These are phyloP conservation scores for Globisporangium cylindrosporum DNA, from an alignment of 352 stramenopile species.

Conservation along the genomic window DNA sequence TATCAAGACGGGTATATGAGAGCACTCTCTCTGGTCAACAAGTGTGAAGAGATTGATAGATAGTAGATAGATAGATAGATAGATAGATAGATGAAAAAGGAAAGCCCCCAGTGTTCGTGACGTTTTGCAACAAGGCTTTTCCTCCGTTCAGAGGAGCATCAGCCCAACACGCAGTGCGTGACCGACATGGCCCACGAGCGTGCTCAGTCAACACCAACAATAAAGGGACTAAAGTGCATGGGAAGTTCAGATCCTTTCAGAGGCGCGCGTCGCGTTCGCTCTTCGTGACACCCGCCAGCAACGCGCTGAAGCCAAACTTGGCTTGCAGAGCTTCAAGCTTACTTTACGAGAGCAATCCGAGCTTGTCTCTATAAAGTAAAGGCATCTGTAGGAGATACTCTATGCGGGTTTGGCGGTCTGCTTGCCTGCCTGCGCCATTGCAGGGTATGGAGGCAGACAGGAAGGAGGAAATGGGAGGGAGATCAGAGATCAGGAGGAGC, in stretches of 20 bases:
- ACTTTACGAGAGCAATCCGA: neutral
- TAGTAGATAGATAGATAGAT: too few relatives aligned
- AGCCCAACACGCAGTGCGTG: neutral
- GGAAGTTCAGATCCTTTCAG: constrained; percentile 2
- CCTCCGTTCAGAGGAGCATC: neutral
- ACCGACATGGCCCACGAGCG: neutral
- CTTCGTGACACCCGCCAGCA: neutral
- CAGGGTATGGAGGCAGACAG: neutral
- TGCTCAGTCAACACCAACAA: neutral
- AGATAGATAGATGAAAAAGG: neutral
- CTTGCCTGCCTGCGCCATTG: too few relatives aligned
- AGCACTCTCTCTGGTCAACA: neutral
- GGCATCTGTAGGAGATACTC: neutral
- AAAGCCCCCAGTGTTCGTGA: neutral
- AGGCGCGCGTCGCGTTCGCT: too few relatives aligned
- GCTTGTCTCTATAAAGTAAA: neutral
- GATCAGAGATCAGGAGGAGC: too few relatives aligned
- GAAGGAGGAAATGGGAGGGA: neutral
- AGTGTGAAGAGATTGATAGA: neutral
- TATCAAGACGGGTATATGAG: too few relatives aligned
- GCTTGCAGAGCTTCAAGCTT: neutral
- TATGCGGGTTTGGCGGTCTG: neutral
- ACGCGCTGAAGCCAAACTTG: too few relatives aligned
- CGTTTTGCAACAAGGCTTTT: neutral
- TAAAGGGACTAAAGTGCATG: too few relatives aligned